Conservation (phyloP, 495 filamentous ascomycete genomes). For the Xanthoparmelia taractica region DNA sequence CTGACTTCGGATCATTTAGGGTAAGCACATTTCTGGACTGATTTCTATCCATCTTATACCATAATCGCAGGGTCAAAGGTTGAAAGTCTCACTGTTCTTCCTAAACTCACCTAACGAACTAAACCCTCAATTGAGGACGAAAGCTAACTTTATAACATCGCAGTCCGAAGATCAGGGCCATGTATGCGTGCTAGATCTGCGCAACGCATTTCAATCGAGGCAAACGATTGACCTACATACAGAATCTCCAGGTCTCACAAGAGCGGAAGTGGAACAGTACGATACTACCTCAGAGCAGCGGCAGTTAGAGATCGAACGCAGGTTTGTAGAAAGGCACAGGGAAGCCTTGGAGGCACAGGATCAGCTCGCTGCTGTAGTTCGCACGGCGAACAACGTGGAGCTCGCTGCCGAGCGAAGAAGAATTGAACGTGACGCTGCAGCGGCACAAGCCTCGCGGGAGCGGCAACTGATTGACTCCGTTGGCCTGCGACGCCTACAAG, state of each 20-base stretch:
- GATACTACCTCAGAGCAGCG: constrained; percentile 35
- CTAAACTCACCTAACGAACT: not conserved
- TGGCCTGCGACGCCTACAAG: constrained; percentile 22
- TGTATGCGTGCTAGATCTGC: constrained; percentile 76
- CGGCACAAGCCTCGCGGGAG: constrained; percentile 40
- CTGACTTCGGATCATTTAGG: not conserved
- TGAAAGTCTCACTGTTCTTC: not conserved
- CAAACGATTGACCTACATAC: constrained; percentile 63
- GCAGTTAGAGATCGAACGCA: constrained; percentile 41
- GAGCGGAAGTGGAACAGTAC: constrained; percentile 40
- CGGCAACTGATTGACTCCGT: constrained; percentile 52
- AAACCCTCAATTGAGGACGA: not conserved
- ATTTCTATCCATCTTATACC: not conserved
- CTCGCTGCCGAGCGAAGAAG: constrained; percentile 32
- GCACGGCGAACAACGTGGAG: constrained; percentile 37
- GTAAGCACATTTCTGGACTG: not conserved
- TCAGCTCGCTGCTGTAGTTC: constrained; percentile 29
- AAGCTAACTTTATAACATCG: not conserved
- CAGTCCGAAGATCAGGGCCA: constrained; percentile 72
- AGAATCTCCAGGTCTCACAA: constrained; percentile 43
- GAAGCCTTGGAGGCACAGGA: constrained; percentile 27
- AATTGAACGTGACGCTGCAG: constrained; percentile 20
- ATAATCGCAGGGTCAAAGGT: not conserved
- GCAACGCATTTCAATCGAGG: constrained; percentile 63
- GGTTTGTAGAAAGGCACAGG: constrained; percentile 36